A percentile compares a stretch with the other conserved stretches of the same genome.
Conservation (phyloP, 805 yeast species). For the Saccharomycopsis synnaedendra region DNA sequence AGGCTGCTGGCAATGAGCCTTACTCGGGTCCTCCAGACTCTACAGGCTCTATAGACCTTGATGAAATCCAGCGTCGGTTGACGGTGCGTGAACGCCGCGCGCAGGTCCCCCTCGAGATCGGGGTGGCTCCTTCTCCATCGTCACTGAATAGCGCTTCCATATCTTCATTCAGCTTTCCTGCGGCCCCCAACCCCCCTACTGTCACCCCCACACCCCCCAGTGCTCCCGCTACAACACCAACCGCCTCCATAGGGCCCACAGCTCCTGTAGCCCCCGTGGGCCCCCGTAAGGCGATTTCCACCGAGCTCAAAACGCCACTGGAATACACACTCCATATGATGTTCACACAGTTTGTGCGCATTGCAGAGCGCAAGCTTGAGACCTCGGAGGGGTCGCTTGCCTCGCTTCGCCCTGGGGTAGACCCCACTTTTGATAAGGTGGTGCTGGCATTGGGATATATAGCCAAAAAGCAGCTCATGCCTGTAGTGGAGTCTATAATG, state of each 20-base stretch:
- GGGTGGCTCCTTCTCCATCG: no score
- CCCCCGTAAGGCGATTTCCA: conserved; percentile 27
- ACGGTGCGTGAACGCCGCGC: not conserved
- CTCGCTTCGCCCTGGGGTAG: conserved; percentile 74
- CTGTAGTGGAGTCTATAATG: conserved; percentile 96
- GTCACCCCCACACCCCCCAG: no score
- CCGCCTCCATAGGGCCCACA: no score
- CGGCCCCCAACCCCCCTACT: no score
- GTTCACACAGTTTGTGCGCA: conserved; percentile 90
- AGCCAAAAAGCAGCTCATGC: conserved; percentile 82
- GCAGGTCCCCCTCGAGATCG: no score
- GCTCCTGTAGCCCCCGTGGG: no score
- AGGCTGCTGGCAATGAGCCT: no score
- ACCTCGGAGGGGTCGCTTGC: conserved; percentile 23
- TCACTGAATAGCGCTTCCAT: no score
- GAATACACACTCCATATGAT: conserved; percentile 91
- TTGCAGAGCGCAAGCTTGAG: conserved; percentile 73
- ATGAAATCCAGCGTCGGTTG: conserved; percentile 12
- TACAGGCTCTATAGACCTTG: conserved; percentile 2
- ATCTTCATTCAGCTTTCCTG: no score
- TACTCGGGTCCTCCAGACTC: no score
- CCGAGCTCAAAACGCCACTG: conserved; percentile 61
- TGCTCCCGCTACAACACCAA: no score
- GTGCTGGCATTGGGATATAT: conserved; percentile 82
- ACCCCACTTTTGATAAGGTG: conserved; percentile 76